Base-by-base conservation (phyloP, 768 basidiomycete genomes). In the Phylloporus rhodoxanthus region DNA sequence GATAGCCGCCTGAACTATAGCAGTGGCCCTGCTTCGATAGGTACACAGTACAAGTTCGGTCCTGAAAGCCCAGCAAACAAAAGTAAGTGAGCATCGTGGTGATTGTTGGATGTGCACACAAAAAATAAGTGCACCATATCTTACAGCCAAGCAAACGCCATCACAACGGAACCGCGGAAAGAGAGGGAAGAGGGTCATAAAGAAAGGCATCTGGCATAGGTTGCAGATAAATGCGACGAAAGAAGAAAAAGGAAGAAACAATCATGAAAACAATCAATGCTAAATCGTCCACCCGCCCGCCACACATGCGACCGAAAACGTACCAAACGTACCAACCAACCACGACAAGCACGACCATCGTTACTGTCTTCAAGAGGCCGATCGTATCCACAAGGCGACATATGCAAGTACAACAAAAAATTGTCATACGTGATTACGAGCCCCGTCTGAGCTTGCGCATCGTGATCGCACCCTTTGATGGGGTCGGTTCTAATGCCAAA, bases 311-410 rank as follows among this genome's bases (percentile, higher is more conserved):
- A 10, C 34, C 25, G 38, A 50, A 32, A 0, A 52, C 37, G 8
- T 26, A 17, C 40, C 43, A 36, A 0, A 50, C 17, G 20, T 64
- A 64, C 62, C 59, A 62, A 19, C 47, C 56, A 20, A 64, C 21
- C n/a, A n/a, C 33, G 6, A 48, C 53, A 2, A 62, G 50, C 26
- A 13, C 19, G 4, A 61, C 48, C 50, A 56, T 40, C 46, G 46
- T 47, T 53, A 56, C 54, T 45, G 62, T 64, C 5, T 8, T 37
- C 33, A 56, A 5, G 14, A 62, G 21, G 2, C 61, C 61, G 5
- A 64, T 56, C 15, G 47, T 51, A n/a, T 63, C 61, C 25, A 38
- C 52, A 4, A 63, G 47, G 11, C 66, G 41, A 36, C 66, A 60
- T 64, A 28, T 61, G 52, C 1, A 64, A 3, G 3, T 19, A 23